A percentile compares a stretch with the other conserved stretches of the same genome.
Conservation (phyloP, 2,329 filamentous ascomycete genomes). For the Shiraia bambusicola region DNA sequence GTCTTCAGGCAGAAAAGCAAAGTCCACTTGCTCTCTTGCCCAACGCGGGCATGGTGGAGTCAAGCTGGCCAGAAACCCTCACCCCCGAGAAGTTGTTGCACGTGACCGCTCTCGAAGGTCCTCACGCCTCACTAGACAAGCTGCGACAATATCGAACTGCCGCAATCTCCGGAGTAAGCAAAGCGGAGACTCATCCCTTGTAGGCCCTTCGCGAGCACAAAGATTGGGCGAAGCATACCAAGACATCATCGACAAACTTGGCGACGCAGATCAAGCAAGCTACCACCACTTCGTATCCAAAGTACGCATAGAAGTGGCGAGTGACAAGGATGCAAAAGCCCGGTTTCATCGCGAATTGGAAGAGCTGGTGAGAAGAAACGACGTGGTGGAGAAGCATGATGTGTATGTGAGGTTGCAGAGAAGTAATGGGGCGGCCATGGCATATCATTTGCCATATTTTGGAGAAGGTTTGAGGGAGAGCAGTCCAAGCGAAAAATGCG, state of each 20-base stretch:
- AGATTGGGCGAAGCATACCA: background rate
- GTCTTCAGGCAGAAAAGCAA: no score
- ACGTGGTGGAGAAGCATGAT: conserved; percentile 3
- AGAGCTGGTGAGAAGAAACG: background rate
- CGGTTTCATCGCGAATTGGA: background rate
- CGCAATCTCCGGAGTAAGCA: background rate
- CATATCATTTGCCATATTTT: conserved; percentile 8
- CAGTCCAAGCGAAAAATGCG: no score
- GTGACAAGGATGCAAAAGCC: background rate
- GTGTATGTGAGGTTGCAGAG: background rate
- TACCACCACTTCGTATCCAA: background rate
- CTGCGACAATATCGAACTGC: background rate
- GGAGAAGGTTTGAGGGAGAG: background rate
- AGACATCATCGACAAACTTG: background rate
- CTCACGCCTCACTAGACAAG: no score
- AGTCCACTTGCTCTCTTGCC: no score
- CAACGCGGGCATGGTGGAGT: no score
- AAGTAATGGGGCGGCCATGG: background rate
- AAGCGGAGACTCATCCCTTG: background rate
- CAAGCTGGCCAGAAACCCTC: no score
- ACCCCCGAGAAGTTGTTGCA: no score
- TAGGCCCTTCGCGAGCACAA: background rate
- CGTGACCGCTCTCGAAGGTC: no score
- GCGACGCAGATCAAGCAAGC: background rate
- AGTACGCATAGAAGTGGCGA: background rate